These are phyloP conservation scores for Trichaptum fuscoviolaceum DNA, from an alignment of 768 basidiomycete species.

Conservation along the genomic window DNA sequence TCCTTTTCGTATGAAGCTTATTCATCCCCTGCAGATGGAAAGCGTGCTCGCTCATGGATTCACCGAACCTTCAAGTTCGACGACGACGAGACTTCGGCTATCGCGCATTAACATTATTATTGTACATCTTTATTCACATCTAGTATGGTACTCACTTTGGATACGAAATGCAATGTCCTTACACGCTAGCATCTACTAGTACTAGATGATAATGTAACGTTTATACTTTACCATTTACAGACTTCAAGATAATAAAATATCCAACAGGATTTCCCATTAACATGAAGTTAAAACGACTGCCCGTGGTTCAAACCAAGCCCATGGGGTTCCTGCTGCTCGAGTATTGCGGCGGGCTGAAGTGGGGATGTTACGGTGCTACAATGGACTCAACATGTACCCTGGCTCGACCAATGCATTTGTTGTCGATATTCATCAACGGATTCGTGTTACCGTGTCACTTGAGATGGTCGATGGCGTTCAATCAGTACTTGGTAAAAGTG, in stretches of 20 bases:
- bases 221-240: neutral
- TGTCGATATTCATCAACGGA: too few relatives aligned
- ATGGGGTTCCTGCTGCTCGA: too few relatives aligned
- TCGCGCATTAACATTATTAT: neutral
- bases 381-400: too few relatives aligned
- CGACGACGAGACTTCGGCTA: conserved; percentile 3
- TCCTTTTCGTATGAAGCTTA: neutral
- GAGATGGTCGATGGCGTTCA: too few relatives aligned
- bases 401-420: too few relatives aligned
- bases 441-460: too few relatives aligned
- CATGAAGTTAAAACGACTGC: too few relatives aligned
- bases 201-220: neutral
- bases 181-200: neutral
- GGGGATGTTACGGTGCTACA: too few relatives aligned
- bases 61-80: conserved; percentile 8
- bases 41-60: conserved; percentile 10
- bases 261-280: neutral
- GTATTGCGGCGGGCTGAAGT: too few relatives aligned
- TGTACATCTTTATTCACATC: neutral
- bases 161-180: neutral
- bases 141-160: neutral
- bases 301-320: too few relatives aligned
- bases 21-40: conserved; percentile 1
- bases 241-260: conserved; percentile 1
- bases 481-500: too few relatives aligned